Evolutionary conservation across 2,329 filamentous ascomycete genomes (phyloP), one percentile per base, ranked within the genome.

Genomic region (Bretziella fagacearum): DNA sequence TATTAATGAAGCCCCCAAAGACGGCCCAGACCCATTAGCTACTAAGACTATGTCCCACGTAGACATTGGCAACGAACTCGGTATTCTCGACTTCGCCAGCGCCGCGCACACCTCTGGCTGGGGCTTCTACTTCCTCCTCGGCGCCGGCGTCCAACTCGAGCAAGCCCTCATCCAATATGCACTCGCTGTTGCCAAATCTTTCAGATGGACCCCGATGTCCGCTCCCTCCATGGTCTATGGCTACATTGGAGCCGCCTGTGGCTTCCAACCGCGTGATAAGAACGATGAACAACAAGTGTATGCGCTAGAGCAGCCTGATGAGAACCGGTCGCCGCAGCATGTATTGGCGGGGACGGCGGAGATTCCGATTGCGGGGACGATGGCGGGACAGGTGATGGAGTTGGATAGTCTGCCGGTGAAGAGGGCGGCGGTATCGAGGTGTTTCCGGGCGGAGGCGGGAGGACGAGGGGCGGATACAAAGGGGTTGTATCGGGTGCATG

Each of bases 91-190:
- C 64, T 95, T 98, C 58, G 69, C 81, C 4, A 79, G 73, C 50
- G 85, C 86, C 4, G 80, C 80, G 2, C 77, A 74, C n/a, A 79
- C 84, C 1, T 84, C 81, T 3, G 91, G 91, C 30, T 98, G 89
- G 89, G 91, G 91, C 1, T 98, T 86, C 84, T 98, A 98, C 65
- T 96, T 86, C 63, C 75, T 98, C 8, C 69, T 84, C n/a, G 84
- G 89, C 58, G 87, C 93, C 57, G 91, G 79, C 6, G 87, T 87
- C 0, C 75, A 91, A 60, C 73, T 98, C n/a, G 91, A 98, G 63
- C 89, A 96, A 59, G 91, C 91, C 0, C 72, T 98, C 2, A 67
- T 96, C 10, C 81, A 89, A 60, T 95, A 93, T 60, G 80, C 91
- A 0, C 70, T 96, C 2, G 69, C 71, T 7, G 74, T 83, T 1